phyloP scores from a whole-genome alignment of 805 yeast species.

The Metschnikowia rubicola region DNA sequence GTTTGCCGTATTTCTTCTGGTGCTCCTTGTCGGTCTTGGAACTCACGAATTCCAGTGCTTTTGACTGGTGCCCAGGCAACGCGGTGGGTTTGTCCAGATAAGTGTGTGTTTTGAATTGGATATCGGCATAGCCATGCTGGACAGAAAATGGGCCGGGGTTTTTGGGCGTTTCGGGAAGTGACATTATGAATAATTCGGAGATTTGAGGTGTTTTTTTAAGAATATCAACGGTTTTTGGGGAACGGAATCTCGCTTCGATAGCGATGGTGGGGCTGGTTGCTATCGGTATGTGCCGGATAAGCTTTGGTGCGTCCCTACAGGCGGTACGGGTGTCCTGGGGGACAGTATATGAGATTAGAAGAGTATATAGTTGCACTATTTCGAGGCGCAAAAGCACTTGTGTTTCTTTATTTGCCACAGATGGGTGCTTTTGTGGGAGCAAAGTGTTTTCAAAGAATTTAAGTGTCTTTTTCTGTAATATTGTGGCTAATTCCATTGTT shows the following conservation, averaged over 20 bases:
- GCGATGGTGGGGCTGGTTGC: slow-evolving; percentile 3
- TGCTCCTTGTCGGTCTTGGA: slow-evolving; percentile 29
- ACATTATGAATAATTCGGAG: slow-evolving; percentile 1
- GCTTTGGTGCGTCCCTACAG: background rate
- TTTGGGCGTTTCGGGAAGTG: slow-evolving; percentile 31
- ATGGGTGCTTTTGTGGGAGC: too few relatives aligned
- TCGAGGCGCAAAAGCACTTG: too few relatives aligned
- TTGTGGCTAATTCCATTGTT: too few relatives aligned
- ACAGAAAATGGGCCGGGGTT: slow-evolving; percentile 25
- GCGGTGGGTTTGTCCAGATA: slow-evolving; percentile 36
- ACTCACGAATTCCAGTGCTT: slow-evolving; percentile 26
- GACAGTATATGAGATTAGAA: too few relatives aligned
- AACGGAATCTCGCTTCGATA: too few relatives aligned
- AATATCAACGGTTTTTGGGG: too few relatives aligned
- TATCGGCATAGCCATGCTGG: slow-evolving; percentile 33
- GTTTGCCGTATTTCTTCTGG: slow-evolving; percentile 32
- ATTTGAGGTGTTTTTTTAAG: too few relatives aligned
- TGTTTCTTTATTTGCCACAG: too few relatives aligned
- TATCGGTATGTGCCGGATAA: slow-evolving; percentile 6
- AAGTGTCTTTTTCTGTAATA: too few relatives aligned
- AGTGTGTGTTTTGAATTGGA: slow-evolving; percentile 27
- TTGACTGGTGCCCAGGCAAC: slow-evolving; percentile 23
- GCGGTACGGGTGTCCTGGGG: background rate
- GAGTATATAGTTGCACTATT: too few relatives aligned
- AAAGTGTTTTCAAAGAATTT: too few relatives aligned